Base-by-base conservation (phyloP, 2,329 filamentous ascomycete genomes). In the Amesomyces nigricolor region DNA sequence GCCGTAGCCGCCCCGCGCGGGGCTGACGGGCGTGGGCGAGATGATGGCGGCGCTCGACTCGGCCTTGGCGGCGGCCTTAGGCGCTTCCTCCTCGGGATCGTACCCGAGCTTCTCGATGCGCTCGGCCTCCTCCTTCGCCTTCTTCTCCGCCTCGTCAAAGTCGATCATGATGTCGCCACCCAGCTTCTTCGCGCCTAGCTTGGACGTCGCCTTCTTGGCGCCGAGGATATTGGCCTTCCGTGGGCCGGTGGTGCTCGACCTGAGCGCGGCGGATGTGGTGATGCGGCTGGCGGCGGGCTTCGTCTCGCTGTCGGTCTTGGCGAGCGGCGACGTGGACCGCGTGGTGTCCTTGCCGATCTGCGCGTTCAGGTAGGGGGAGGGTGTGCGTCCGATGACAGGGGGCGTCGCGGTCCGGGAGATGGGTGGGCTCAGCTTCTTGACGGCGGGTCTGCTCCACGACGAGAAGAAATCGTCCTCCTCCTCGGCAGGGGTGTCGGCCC, bases 381-480 rank as follows among this genome's bases (percentile, higher is more conserved):
- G 82, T 10, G 88, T 91, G 64, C 91, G 87, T 65, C 87, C 87
- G 63, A 89, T 80, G 10, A 88, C 82, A 3, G 89, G 86, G 13
- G 92, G 92, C 2, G 94, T 97, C 50, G 84, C 86, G 43, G 89
- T 94, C 67, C 94, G 87, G 38, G 92, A 96, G 43, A 94, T 82
- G 14, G 94, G 92, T 63, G 95, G 95, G 61, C 90, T 96, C 37
- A 92, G 92, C 65, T 91, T 86, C 79, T 97, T 99, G 74, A 99
- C 95, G 4, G 91, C 83, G 19, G 94, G 94, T 76, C 97, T 96
- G 68, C 97, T 94, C 94, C 92, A 99, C 0, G 91, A 96, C 9
- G 92, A 96, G 75, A 99, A 99, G 78, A 99, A 99, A 70, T 97
- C 94, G 67, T 96, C 91, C 17, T 87, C 85, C 63, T 96, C 91